A percentile compares a stretch with the other conserved stretches of the same genome.
Conservation (phyloP, 495 filamentous ascomycete species). For the Astrothelium macrocarpum region DNA sequence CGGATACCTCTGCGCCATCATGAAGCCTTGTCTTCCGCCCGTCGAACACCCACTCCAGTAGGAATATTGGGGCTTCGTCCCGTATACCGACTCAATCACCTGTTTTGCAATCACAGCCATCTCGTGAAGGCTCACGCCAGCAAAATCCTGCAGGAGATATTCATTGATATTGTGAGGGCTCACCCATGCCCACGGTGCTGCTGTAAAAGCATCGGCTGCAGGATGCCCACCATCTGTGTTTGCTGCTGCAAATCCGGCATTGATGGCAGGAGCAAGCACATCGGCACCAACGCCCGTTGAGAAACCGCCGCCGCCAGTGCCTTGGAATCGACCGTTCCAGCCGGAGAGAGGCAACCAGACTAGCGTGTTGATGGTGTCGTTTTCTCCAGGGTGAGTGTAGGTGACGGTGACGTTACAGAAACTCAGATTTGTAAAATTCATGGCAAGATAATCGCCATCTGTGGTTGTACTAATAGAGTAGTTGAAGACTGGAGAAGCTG, state of each 20-base stretch:
- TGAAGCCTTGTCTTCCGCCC: slow-evolving; percentile 38
- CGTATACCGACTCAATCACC: slow-evolving; percentile 27
- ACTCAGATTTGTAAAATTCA: slow-evolving; percentile 12
- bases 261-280: slow-evolving; percentile 12
- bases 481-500: background rate
- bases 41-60: slow-evolving; percentile 40
- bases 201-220: slow-evolving; percentile 1
- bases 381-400: slow-evolving; percentile 36
- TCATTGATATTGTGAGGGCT: slow-evolving; percentile 37
- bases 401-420: slow-evolving; percentile 41
- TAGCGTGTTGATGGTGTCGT: slow-evolving; percentile 32
- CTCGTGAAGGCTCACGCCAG: slow-evolving; percentile 14
- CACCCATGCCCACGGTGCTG: slow-evolving; percentile 33
- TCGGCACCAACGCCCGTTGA: slow-evolving; percentile 6
- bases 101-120: slow-evolving; percentile 14
- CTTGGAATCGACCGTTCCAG: slow-evolving; percentile 36
- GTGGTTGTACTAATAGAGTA: background rate
- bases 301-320: slow-evolving; percentile 18
- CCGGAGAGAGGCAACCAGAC: slow-evolving; percentile 31
- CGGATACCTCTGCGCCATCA: slow-evolving; percentile 38
- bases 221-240: slow-evolving; percentile 20
- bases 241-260: slow-evolving; percentile 12
- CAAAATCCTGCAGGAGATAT: slow-evolving; percentile 34
- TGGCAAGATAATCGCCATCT: background rate
- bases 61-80: slow-evolving; percentile 27